Evolutionary conservation across 1,139 yeast genomes (phyloP).

Genomic region (Geotrichum macrosporum): DNA sequence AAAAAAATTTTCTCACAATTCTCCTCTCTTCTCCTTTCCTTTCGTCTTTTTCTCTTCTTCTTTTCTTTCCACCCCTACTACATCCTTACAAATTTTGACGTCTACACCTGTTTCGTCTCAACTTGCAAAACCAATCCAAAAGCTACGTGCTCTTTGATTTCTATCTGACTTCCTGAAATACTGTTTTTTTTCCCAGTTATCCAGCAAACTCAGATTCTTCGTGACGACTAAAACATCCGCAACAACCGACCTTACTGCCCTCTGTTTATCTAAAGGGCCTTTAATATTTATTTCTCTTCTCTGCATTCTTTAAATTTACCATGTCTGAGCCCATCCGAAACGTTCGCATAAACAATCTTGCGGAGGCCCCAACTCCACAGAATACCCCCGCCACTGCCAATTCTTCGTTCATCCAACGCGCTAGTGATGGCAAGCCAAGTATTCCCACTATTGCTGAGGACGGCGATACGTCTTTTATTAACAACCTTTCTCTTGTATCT

Average conservation of each 20-base stretch:
- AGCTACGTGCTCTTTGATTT: no score
- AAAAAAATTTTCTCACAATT: neutral
- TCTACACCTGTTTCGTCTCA: neutral
- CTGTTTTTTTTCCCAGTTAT: no score
- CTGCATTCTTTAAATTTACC: neutral
- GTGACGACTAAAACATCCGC: no score
- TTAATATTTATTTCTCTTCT: no score
- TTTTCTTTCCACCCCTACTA: neutral
- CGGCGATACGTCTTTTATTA: constrained; percentile 43
- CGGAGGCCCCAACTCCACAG: constrained; percentile 97
- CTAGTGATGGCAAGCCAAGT: constrained; percentile 54
- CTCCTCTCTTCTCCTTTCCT: neutral
- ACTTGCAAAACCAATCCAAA: neutral
- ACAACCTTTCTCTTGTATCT: constrained; percentile 72
- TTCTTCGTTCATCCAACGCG: constrained; percentile 60
- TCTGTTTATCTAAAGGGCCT: neutral
- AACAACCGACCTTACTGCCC: no score
- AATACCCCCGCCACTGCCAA: constrained; percentile 88
- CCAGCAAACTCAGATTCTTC: no score
- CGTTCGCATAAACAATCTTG: constrained; percentile 64
- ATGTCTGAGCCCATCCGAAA: constrained; percentile 69
- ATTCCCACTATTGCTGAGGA: constrained; percentile 71
- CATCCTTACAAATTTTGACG: neutral
- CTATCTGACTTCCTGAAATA: no score
- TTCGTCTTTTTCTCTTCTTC: neutral